These are phyloP conservation scores for Triticum turgidum DNA, from an alignment of 176 grass and related monocot species.

Conservation along the genomic window DNA sequence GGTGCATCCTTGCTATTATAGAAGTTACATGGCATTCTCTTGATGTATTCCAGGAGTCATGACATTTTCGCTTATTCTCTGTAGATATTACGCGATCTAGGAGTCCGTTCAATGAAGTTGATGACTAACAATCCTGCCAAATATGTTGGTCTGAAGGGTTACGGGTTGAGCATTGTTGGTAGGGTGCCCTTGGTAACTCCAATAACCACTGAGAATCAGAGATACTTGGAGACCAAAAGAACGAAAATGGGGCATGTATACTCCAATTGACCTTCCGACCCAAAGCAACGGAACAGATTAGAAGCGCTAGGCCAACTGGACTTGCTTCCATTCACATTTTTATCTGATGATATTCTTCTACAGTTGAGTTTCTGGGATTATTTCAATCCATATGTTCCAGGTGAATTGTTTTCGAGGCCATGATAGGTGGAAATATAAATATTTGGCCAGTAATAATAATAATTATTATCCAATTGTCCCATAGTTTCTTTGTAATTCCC, in stretches of 20 bases:
- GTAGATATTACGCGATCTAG: constrained; percentile 76
- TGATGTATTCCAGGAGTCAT: neutral
- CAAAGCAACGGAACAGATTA: constrained; percentile 9
- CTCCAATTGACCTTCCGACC: constrained; percentile 22
- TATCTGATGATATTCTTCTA: constrained; percentile 8
- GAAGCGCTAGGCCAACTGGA: constrained; percentile 24
- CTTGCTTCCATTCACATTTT: neutral
- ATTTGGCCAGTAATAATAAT: constrained; percentile 1
- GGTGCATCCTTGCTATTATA: neutral
- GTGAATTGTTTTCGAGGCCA: constrained; percentile 24
- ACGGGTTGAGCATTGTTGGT: constrained; percentile 77
- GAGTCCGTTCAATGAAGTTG: constrained; percentile 81
- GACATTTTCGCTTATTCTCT: constrained; percentile 11
- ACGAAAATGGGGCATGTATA: constrained; percentile 87
- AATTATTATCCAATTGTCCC: neutral
- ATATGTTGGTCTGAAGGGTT: constrained; percentile 78
- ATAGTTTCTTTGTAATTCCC: neutral
- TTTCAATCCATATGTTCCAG: constrained; percentile 2
- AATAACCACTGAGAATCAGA: constrained; percentile 77
- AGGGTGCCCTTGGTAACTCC: constrained; percentile 82
- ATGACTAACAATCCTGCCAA: constrained; percentile 96
- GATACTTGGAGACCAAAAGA: constrained; percentile 85
- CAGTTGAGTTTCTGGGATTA: neutral
- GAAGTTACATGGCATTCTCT: neutral
- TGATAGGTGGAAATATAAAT: constrained; percentile 14